Evolutionary conservation across 768 basidiomycete species (phyloP), one percentile per base, ranked within the genome.

Genomic region (Tricholomella constricta): DNA sequence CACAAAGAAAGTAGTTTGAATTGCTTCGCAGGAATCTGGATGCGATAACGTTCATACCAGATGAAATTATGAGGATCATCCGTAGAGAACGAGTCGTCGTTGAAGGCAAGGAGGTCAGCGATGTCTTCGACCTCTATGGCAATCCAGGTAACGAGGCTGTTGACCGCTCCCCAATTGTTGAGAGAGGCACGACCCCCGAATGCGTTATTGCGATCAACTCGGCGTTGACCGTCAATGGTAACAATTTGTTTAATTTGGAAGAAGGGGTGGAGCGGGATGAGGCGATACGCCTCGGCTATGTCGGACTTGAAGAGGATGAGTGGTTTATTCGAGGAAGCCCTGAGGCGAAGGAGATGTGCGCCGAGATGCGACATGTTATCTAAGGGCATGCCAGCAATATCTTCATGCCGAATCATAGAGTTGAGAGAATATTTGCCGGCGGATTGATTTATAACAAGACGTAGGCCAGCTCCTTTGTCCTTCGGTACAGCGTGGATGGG

Each of bases 401-500:
- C 62, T 0, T 36, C 31, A 19, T 64, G 32, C 0, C 60, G 47
- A 48, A 76, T 73, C 62, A 69, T 66, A 0, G 68, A 64, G 55
- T 81, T 79, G 1, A 73, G 65, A 0, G 72, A 60, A 56, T 54
- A 69, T 0, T 50, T 31, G 0, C 74, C 75, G 0, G 66, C 62
- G 38, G 65, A 70, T 9, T 79, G 78, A 51, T 81, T 62, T 8
- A 62, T 67, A 8, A 81, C 61, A 0, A 81, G 63, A 0, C 70
- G 55, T 2, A 74, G 54, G 23, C 77, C 73, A n/a, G 59, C 58
- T 0, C 73, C 64, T 0, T 55, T 41, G 0, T 64, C 58, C 31
- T 76, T 76, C 0, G 75, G 77, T 0, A 80, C 70, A 1, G 67
- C 69, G 32, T 70, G 58, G 0, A 78, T 58, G 0, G 75, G 79